Percentiles rank a stretch among this genome's conserved stretches.
Conservation (phyloP, 176 grass and related monocot species). For the Thalia dealbata region DNA sequence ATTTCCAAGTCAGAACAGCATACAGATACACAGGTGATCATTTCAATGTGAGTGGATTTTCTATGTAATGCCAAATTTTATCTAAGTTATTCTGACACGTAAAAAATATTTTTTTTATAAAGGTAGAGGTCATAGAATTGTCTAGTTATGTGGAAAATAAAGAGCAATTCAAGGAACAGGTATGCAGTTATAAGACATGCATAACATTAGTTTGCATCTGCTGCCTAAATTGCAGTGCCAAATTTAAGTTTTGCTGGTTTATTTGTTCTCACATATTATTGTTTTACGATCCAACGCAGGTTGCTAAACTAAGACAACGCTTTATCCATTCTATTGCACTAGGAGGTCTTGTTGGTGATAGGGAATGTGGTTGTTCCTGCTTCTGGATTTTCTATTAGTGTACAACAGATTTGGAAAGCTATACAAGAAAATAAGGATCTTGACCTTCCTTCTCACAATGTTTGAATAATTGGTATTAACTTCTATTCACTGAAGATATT, state of each 20-base stretch:
- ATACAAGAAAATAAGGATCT: slow-evolving; percentile 94
- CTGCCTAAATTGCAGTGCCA: background rate
- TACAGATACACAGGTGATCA: slow-evolving; percentile 64
- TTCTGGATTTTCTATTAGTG: slow-evolving; percentile 77
- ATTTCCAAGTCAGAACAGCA: slow-evolving; percentile 66
- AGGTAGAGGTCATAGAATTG: slow-evolving; percentile 81
- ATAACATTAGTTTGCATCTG: background rate
- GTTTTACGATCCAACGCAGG: slow-evolving; percentile 19
- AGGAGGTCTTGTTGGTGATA: slow-evolving; percentile 75
- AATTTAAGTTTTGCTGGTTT: background rate
- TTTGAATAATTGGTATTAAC: slow-evolving; percentile 3
- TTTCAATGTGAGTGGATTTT: slow-evolving; percentile 58
- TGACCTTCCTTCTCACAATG: slow-evolving; percentile 90
- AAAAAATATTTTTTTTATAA: slow-evolving; percentile 1
- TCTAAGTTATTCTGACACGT: background rate
- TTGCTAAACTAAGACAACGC: slow-evolving; percentile 51
- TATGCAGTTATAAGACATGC: background rate
- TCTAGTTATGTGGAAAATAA: slow-evolving; percentile 81
- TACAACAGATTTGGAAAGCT: slow-evolving; percentile 80
- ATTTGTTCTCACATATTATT: background rate
- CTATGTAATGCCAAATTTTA: background rate
- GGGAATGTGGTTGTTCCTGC: slow-evolving; percentile 73
- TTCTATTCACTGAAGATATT: too few species aligned
- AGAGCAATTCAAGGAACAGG: slow-evolving; percentile 72
- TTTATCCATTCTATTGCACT: slow-evolving; percentile 68